These are phyloP conservation scores for Diatrype stigma DNA, from an alignment of 2,329 filamentous ascomycete genomes.

Conservation along the genomic window DNA sequence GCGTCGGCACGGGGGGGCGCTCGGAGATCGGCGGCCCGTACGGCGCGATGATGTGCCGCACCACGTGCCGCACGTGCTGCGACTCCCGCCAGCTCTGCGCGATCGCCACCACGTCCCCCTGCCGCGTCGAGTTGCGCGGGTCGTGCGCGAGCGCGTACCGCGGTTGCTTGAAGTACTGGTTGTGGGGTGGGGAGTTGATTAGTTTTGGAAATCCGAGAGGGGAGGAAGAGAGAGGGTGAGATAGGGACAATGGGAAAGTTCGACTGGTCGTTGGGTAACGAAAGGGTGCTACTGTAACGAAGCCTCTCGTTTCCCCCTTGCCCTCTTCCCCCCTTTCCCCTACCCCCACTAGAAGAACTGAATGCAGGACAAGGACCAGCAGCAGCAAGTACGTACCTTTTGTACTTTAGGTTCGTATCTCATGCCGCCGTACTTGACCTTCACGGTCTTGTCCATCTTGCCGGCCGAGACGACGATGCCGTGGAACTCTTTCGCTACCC, in stretches of 20 bases:
- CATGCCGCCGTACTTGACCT: constrained; percentile 67
- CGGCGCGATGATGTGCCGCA: constrained; percentile 71
- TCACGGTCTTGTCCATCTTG: constrained; percentile 74
- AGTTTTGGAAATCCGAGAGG: neutral
- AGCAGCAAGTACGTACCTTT: constrained; percentile 51
- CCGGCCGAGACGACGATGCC: constrained; percentile 76
- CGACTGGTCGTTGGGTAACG: no score
- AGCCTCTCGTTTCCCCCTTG: no score
- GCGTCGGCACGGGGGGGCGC: constrained; percentile 61
- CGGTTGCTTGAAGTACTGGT: constrained; percentile 60
- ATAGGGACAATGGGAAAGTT: no score
- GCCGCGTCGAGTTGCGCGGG: constrained; percentile 66
- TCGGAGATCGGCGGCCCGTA: constrained; percentile 58
- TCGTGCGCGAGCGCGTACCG: constrained; percentile 72
- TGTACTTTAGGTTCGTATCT: constrained; percentile 69
- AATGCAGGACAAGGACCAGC: neutral
- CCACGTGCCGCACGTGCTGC: constrained; percentile 67
- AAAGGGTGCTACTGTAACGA: no score
- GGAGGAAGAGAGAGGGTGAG: neutral
- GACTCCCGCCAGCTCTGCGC: constrained; percentile 61
- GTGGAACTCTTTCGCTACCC: constrained; percentile 47
- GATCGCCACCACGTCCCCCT: constrained; percentile 73
- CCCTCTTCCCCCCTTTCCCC: no score
- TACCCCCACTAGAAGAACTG: neutral
- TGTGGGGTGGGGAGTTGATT: neutral